phyloP scores from a whole-genome alignment of 805 yeast genomes.

The Starmerella bacillaris region DNA sequence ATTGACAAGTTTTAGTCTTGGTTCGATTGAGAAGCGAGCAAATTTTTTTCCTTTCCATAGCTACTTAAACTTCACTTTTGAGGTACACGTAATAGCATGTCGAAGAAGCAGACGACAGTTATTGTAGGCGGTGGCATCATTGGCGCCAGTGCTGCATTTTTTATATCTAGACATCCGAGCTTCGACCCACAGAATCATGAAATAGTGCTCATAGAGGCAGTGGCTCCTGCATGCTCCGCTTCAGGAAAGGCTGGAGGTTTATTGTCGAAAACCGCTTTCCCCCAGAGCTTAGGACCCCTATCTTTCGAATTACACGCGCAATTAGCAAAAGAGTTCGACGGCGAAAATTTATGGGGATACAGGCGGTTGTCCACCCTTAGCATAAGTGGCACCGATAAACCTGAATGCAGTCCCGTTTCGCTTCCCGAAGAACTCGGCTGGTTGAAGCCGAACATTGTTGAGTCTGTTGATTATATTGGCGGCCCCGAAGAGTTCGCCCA shows the following conservation, averaged over 20 bases:
- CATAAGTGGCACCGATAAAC: constrained; percentile 41
- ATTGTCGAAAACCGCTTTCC: constrained; percentile 91
- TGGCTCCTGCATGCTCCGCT: constrained; percentile 93
- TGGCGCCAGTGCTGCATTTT: constrained; percentile 90
- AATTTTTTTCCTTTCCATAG: not conserved
- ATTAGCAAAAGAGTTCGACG: constrained; percentile 57
- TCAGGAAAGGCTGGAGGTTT: constrained; percentile 95
- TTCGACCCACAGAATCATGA: constrained; percentile 58
- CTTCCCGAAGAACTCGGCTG: constrained; percentile 47
- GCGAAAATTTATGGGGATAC: constrained; percentile 85
- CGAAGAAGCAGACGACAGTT: constrained; percentile 11
- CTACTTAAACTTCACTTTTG: not conserved
- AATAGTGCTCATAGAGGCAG: constrained; percentile 72
- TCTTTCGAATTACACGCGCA: constrained; percentile 75
- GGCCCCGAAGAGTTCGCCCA: constrained; percentile 83
- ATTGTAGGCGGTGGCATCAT: constrained; percentile 63
- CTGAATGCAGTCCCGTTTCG: constrained; percentile 2
- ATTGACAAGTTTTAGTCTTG: no score
- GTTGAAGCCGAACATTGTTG: constrained; percentile 48
- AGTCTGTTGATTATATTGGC: constrained; percentile 64
- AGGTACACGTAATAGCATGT: no score
- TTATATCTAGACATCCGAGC: constrained; percentile 62
- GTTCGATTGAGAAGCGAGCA: no score
- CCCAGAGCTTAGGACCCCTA: constrained; percentile 78
- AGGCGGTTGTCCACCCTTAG: constrained; percentile 73